phyloP scores from a whole-genome alignment of 2,329 filamentous ascomycete genomes.

The Neofusicoccum parvum region DNA sequence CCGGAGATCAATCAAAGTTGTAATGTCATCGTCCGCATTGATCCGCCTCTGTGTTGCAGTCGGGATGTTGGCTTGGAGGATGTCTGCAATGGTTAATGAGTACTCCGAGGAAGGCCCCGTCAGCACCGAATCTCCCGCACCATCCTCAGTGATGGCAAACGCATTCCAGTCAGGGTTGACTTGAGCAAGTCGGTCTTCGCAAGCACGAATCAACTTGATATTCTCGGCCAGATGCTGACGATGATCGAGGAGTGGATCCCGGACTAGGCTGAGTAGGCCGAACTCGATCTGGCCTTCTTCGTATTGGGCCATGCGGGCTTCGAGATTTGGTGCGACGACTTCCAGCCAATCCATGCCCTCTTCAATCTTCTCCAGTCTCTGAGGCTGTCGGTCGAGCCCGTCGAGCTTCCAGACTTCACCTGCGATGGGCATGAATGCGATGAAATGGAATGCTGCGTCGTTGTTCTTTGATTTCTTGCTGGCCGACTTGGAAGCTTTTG shows the following conservation, averaged over 20 bases:
- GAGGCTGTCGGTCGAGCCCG: constrained; percentile 72
- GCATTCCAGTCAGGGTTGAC: constrained; percentile 48
- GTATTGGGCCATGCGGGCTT: constrained; percentile 61
- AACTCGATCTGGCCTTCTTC: constrained; percentile 70
- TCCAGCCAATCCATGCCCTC: constrained; percentile 64
- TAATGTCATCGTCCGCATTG: constrained; percentile 25
- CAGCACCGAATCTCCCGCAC: constrained; percentile 26
- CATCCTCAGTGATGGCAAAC: constrained; percentile 30
- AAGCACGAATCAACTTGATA: constrained; percentile 45
- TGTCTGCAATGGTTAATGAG: constrained; percentile 29
- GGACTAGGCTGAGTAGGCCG: constrained; percentile 74
- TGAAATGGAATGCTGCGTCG: constrained; percentile 80
- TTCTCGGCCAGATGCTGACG: constrained; percentile 47
- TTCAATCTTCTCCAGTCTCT: constrained; percentile 36
- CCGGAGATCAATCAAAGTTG: constrained; percentile 30
- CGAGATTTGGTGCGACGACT: constrained; percentile 65
- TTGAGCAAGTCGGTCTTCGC: constrained; percentile 44
- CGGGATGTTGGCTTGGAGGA: constrained; percentile 25
- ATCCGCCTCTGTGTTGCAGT: constrained; percentile 25
- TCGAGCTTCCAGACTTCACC: constrained; percentile 85
- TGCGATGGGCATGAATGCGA: constrained; percentile 80
- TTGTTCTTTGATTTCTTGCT: constrained; percentile 30
- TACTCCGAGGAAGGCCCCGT: constrained; percentile 24
- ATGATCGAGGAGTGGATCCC: constrained; percentile 61
- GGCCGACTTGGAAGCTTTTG: constrained; percentile 19